Evolutionary conservation across 1,284 basidiomycete genomes (phyloP).

Genomic region (Schizophyllum amplum): DNA sequence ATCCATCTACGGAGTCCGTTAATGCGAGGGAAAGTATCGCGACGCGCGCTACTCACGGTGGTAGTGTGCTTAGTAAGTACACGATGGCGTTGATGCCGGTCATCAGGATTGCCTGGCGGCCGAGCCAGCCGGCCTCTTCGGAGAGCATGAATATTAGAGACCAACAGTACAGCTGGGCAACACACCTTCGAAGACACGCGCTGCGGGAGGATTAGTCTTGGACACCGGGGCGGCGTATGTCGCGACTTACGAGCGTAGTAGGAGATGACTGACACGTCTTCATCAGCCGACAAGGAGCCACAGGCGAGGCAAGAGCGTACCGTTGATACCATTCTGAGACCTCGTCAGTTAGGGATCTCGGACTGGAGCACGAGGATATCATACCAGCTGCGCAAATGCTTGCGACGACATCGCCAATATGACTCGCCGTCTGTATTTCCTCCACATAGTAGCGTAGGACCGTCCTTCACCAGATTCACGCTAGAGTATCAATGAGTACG

Average conservation of each 20-base stretch:
- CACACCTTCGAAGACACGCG: conserved; percentile 77
- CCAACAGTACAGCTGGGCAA: neutral
- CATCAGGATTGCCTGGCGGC: conserved; percentile 92
- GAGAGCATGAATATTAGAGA: conserved; percentile 5
- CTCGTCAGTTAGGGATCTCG: neutral
- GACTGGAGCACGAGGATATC: conserved; percentile 14
- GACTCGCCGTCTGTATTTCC: conserved; percentile 79
- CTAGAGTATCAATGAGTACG: too few species aligned
- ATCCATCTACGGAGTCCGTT: conserved; percentile 50
- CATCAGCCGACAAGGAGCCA: neutral
- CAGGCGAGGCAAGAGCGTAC: conserved; percentile 27
- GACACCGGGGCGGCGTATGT: conserved; percentile 11
- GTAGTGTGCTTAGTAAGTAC: conserved; percentile 76
- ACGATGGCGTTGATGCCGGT: conserved; percentile 89
- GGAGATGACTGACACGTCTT: conserved; percentile 67
- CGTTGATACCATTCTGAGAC: conserved; percentile 81
- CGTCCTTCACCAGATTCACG: conserved; percentile 69
- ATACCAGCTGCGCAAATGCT: conserved; percentile 86
- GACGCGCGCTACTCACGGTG: conserved; percentile 36
- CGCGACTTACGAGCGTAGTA: conserved; percentile 79
- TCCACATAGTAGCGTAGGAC: conserved; percentile 82
- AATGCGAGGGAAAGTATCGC: neutral
- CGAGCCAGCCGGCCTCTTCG: conserved; percentile 91
- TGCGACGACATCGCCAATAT: conserved; percentile 94
- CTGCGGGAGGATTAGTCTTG: conserved; percentile 24